Percentiles rank a stretch among this genome's conserved stretches.
These are phyloP conservation scores for Fraxinus sp. DNA, from an alignment of 305 asterid genomes.

Conservation along the genomic window DNA sequence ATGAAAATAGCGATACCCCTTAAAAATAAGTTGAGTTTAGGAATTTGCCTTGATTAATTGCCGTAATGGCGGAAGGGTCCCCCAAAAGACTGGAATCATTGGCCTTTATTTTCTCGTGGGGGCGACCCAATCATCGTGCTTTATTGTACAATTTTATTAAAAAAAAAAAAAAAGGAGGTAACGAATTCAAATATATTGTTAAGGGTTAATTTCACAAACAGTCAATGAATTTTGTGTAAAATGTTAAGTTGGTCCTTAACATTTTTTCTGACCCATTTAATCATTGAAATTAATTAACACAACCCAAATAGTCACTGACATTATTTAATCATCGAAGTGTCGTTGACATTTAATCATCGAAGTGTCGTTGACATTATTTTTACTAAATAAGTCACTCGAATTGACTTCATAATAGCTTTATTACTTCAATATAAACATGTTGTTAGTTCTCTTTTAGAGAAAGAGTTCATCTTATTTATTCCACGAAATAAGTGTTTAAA, in stretches of 20 bases:
- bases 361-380: neutral
- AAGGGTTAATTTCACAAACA: neutral
- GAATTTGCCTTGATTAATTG: neutral
- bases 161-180: no score
- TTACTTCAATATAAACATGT: no score
- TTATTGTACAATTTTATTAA: neutral
- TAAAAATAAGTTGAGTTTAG: neutral
- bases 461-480: no score
- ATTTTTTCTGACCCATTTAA: neutral
- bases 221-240: neutral
- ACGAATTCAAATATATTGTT: neutral
- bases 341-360: neutral
- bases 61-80: conserved; percentile 23
- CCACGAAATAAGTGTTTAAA: no score
- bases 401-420: no score
- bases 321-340: neutral
- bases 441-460: no score
- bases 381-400: neutral
- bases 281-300: no score
- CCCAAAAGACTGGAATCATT: neutral
- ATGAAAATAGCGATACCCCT: no score
- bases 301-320: no score
- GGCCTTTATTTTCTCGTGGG: neutral
- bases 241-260: neutral
- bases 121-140: conserved; percentile 14